Evolutionary conservation across 1,284 basidiomycete species (phyloP), one percentile per base, ranked within the genome.

Genomic region (Hypsizygus ulmarius): DNA sequence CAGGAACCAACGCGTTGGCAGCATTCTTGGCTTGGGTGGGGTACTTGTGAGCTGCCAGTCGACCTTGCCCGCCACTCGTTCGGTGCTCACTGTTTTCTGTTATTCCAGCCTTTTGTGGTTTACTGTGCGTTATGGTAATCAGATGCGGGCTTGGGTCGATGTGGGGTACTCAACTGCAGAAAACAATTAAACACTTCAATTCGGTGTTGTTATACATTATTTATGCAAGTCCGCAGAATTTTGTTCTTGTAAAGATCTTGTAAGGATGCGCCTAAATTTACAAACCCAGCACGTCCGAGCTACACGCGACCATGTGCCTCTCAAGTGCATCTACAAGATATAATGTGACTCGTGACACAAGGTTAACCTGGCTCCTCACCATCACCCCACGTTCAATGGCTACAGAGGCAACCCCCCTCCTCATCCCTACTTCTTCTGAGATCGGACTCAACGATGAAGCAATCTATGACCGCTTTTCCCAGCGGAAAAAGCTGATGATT

Each of bases 101-200:
- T 49, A 42, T 18, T 49, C 16, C 39, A 73, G 71, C 14, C 40
- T 71, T 11, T 37, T 74, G 9, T 67, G 60, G 58, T 39, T 59
- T 5, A 68, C 67, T 0, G 69, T 74, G 21, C 56, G 53, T n/a
- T 69, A 70, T 47, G 72, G 73, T 1, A 66, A 66, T 29, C 50
- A 55, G 39, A 59, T 73, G 55, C 59, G 69, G 28, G 61, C 57
- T 5, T 64, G 58, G 56, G 60, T 66, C 7, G 64, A 71, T 40
- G 59, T 69, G 15, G 68, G 64, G 1, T 70, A 65, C 52, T 67
- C 68, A 0, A 68, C 62, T 2, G 59, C 50, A 35, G 60, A 64
- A 14, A 63, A 57, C 32, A 68, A 67, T 36, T 68, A 50, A 48
- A 19, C 30, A 21, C 5, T 21, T 28, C 5, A 15, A 15, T 16